phyloP scores from a whole-genome alignment of 148 eudicot species.

The Fagopyrum homotropicum region DNA sequence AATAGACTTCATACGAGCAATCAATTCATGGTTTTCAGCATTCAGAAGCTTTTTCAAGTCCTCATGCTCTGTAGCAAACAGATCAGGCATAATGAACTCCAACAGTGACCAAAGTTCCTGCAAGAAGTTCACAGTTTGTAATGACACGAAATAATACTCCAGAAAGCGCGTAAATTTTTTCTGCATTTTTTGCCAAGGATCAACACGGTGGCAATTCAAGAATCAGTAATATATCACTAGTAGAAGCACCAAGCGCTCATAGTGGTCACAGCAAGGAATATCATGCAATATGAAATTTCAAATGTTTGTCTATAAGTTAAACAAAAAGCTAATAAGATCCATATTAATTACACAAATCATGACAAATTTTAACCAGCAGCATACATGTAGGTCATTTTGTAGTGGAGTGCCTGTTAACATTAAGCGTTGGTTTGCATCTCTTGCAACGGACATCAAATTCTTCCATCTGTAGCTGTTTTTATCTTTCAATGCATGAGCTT shows the following conservation, averaged over 20 bases:
- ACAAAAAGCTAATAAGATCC: neutral
- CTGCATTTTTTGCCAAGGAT: neutral
- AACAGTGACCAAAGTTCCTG: constrained; percentile 98
- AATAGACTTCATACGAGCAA: constrained; percentile 90
- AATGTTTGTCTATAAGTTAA: neutral
- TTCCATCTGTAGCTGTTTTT: constrained; percentile 96
- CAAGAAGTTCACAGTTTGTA: constrained; percentile 17
- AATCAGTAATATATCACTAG: neutral
- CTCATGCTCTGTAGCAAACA: constrained; percentile 80
- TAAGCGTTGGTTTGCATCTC: constrained; percentile 79
- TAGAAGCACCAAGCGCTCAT: neutral
- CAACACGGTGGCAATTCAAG: neutral
- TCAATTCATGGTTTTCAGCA: constrained; percentile 63
- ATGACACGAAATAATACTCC: neutral
- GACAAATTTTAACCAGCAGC: constrained; percentile 17
- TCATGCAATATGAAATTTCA: neutral
- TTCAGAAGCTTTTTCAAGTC: constrained; percentile 81
- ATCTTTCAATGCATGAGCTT: constrained; percentile 97
- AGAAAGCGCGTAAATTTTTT: neutral
- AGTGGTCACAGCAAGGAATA: neutral
- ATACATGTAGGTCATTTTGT: constrained; percentile 93
- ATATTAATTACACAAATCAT: neutral
- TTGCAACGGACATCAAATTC: constrained; percentile 90
- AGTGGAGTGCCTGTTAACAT: constrained; percentile 99
- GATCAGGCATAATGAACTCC: constrained; percentile 97